Conservation (phyloP, 1,284 basidiomycete species). For the Austropuccinia psidii region DNA sequence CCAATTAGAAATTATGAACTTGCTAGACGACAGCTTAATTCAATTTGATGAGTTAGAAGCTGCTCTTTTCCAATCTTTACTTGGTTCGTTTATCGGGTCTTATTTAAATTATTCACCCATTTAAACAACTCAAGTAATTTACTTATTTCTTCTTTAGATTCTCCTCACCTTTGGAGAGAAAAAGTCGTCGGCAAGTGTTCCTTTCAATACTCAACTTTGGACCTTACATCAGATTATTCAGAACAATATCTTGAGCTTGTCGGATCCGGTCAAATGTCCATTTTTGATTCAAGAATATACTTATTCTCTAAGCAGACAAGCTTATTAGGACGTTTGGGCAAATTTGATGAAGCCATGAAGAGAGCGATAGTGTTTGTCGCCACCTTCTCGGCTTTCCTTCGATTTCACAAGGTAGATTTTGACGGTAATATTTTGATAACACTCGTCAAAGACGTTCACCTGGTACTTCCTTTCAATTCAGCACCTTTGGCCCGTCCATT, state of each 20-base stretch:
- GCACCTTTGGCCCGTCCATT: slow-evolving; percentile 17
- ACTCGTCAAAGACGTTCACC: neutral
- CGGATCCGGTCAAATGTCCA: slow-evolving; percentile 76
- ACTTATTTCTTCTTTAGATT: slow-evolving; percentile 65
- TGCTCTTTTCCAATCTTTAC: slow-evolving; percentile 61
- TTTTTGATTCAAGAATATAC: slow-evolving; percentile 91
- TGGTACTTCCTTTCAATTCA: neutral
- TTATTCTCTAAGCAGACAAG: slow-evolving; percentile 77
- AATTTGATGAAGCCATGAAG: slow-evolving; percentile 60
- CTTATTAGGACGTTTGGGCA: slow-evolving; percentile 65
- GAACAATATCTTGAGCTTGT: slow-evolving; percentile 86
- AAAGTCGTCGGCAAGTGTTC: slow-evolving; percentile 60
- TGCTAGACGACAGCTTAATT: slow-evolving; percentile 78
- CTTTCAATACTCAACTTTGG: slow-evolving; percentile 39
- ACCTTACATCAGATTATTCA: slow-evolving; percentile 57
- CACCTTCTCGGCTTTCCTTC: slow-evolving; percentile 68
- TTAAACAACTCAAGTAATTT: slow-evolving; percentile 46
- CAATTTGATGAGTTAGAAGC: slow-evolving; percentile 88
- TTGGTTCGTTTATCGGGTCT: slow-evolving; percentile 42
- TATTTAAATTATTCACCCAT: neutral
- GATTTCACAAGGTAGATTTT: slow-evolving; percentile 63
- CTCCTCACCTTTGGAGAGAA: slow-evolving; percentile 61
- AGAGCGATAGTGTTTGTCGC: slow-evolving; percentile 66
- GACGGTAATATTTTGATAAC: too few species aligned
- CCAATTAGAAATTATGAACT: slow-evolving; percentile 81